Evolutionary conservation across 345 rosid species (phyloP), one percentile per base, ranked within the genome.

Genomic region (Ricinus communis): DNA sequence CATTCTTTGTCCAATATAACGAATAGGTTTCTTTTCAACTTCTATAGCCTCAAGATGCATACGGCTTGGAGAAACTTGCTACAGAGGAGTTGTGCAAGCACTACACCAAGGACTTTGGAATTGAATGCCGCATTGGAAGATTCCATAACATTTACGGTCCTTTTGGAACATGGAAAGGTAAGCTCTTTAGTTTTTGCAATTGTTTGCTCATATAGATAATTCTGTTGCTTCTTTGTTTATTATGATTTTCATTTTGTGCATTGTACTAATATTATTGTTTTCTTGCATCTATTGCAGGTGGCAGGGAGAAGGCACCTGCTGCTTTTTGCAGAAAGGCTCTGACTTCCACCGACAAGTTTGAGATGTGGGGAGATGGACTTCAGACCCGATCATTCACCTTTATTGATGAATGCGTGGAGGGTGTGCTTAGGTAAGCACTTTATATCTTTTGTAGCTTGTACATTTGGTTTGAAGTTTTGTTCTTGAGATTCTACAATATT

Each of bases 291-390:
- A 22, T 36, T 16, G 18, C 56, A 96, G 99, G 99, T 87, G 99
- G 99, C 46, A 84, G 99, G 84, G 98, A 93, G 82, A 96, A 93
- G 86, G 99, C 99, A 69, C 98, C 99, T 18, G 99, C 99, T 84
- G 99, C 99, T 53, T 93, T 96, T 76, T 96, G 99, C 84, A 82
- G 99, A 74, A 96, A 96, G 85, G 77, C 94, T 53, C 60, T 87
- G n/a, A 96, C 98, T 18, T 82, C 99, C 24, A 77, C 75, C 0
- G 97, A 90, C 76, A 93, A 83, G 84, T 96, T 96, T 41, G 99
- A 93, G 94, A 93, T 96, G 97, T 96, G 99, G 99, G 99, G 99
- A 74, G 99, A 96, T 61, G 99, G 99, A 62, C 86, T 86, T 70
- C 99, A 93, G 43, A 96, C 98, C 58, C 93, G 98, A 54, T 95